Base-by-base conservation (phyloP, 2,329 filamentous ascomycete genomes). In the Polytolypa hystricis region DNA sequence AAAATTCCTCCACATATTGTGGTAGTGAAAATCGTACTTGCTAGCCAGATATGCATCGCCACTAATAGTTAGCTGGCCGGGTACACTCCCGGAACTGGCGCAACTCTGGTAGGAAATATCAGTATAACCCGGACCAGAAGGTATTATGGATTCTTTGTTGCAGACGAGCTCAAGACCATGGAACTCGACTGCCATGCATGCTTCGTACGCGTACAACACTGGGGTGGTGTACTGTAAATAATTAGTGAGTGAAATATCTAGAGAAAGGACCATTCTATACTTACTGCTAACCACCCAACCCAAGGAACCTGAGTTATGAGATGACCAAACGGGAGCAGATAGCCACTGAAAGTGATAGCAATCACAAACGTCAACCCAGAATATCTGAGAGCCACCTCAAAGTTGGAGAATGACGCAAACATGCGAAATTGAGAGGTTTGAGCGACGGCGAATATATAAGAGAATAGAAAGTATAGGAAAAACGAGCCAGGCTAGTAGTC, bases 1-100 rank as follows among this genome's bases (percentile, higher is more conserved):
- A 48, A 82, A 84, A 51, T 86, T 84, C 3, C 81, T 73, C 65
- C 75, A 79, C 0, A 79, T 57, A 46, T 79, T 62, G n/a, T 56
- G 60, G 18, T 71, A 61, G 4, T 65, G 63, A 44, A 55, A 58
- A 10, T 66, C 64, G 52, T 69, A 79, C 5, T 65, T 62, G 1
- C 60, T 62, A 2, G 60, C 51, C 2, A 79, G 49, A 42, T 77
- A 79, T 11, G 58, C 57, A 4, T 69, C 57, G 14, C 75, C 75
- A 27, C 62, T 54, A 3, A 79, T 67, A 2, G 58, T 57, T 0
- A 61, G 55, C 4, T 61, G 62, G 14, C 72, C 71, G 4, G 69
- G 55, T 25, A 57, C 52, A 21, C 71, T 66, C 21, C 76, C 76
- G 16, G 67, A 59, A 17, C 77, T 56, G 17, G 65, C 62, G 51